phyloP scores from a whole-genome alignment of 2,329 filamentous ascomycete genomes.

The Xylaria sp. region DNA sequence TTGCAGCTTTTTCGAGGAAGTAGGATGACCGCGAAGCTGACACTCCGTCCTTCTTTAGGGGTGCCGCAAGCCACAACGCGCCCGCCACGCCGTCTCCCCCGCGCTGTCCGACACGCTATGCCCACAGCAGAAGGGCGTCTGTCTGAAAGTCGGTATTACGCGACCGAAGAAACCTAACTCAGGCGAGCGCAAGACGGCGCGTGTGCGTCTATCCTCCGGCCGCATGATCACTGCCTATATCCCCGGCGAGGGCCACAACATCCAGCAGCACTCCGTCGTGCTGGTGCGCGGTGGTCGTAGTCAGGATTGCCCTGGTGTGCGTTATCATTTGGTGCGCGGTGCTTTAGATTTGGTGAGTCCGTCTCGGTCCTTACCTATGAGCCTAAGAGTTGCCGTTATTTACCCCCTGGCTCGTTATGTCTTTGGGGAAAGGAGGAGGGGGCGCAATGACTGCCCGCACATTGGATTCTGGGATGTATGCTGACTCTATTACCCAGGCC shows the following conservation, averaged over 20 bases:
- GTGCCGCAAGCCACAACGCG: conserved; percentile 81
- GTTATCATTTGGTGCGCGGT: conserved; percentile 92
- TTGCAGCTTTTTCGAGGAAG: background rate
- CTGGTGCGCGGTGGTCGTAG: conserved; percentile 91
- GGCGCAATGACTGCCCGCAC: background rate
- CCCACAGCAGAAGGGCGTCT: conserved; percentile 94
- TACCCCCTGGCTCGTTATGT: no score
- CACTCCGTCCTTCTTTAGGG: conserved; percentile 58
- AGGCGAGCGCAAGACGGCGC: conserved; percentile 93
- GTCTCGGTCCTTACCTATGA: background rate
- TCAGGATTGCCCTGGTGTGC: conserved; percentile 98
- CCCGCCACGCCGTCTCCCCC: conserved; percentile 88
- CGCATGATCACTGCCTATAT: conserved; percentile 93
- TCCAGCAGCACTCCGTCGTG: conserved; percentile 98
- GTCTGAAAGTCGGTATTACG: conserved; percentile 90
- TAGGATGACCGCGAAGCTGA: background rate
- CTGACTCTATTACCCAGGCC: conserved; percentile 66
- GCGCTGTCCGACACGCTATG: conserved; percentile 76
- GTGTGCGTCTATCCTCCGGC: conserved; percentile 88
- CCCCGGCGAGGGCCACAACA: conserved; percentile 97
- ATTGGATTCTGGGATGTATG: conserved; percentile 42
- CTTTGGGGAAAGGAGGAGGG: no score
- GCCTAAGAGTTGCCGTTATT: background rate
- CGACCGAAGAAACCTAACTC: conserved; percentile 99
- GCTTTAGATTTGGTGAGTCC: conserved; percentile 88